Base-by-base conservation (phyloP, 805 yeast species). In the Kuraishia capsulata region DNA sequence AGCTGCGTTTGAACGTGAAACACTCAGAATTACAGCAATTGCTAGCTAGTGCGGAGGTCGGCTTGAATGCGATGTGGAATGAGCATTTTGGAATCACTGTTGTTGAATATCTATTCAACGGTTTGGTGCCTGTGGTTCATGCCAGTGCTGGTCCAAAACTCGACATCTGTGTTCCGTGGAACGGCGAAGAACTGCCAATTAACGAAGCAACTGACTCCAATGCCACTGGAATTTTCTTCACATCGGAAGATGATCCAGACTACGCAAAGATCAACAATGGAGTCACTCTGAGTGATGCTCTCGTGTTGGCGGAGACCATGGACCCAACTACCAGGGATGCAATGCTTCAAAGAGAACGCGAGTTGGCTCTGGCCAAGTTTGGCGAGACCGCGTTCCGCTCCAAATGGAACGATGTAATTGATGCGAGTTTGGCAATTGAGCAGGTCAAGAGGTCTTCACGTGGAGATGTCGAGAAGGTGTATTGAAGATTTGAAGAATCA, bases 31-130 rank as follows among this genome's bases (percentile, higher is more conserved):
- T 94, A 11, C 62, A 75, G 38, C 52, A 61, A 21, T 68, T 74
- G 39, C 64, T 94, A 25, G 49, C 62, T 10, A 61, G 57, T 11
- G 73, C 87, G 3, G 73, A 78, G 20, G 78, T 76, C 51, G 98
- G 98, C 4, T 65, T 92, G 30, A 90, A 92, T 52, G 88, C 95
- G 23, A 92, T 92, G 99, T 92, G 98, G 98, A 92, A 92, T 60
- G 99, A 92, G 64, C 99, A 92, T 63, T 92, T 92, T 57, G 99
- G 99, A 16, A 92, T 92, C 51, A 90, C 96, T 1, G 90, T 92
- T 4, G 98, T 92, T 5, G 99, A 92, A 58, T 86, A 88, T 54
- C 67, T 84, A 62, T 80, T 90, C 2, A 73, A 83, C 39, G 97
- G 97, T 0, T 69, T 82, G 20, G 75, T 92, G 14, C 97, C 98